These are phyloP conservation scores for Solanum arcanum DNA, from an alignment of 257 asterid genomes.

Conservation along the genomic window DNA sequence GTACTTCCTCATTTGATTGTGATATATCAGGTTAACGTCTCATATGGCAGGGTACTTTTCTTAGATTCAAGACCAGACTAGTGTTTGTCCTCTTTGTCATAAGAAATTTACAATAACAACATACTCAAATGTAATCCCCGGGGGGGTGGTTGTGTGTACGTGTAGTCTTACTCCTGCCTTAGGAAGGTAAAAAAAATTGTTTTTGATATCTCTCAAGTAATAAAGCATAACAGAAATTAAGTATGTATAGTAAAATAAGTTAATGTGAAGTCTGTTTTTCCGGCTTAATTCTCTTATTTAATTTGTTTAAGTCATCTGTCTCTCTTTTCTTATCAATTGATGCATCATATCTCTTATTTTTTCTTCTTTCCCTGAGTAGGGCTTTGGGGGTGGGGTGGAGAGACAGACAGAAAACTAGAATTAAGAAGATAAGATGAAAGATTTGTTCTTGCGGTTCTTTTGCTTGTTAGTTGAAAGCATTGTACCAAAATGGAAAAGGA, in stretches of 20 bases:
- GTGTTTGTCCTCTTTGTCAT: background rate
- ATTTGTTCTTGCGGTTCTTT: background rate
- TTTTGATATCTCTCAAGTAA: background rate
- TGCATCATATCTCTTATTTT: background rate
- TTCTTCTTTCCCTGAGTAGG: background rate
- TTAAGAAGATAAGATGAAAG: background rate
- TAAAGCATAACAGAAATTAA: background rate
- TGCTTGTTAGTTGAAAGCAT: background rate
- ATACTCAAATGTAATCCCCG: background rate
- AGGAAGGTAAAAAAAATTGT: no score
- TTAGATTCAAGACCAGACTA: background rate
- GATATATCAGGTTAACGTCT: background rate
- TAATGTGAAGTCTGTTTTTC: background rate
- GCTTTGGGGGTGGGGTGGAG: no score
- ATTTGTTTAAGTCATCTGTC: background rate
- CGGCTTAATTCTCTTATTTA: background rate
- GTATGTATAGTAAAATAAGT: background rate
- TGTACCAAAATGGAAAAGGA: background rate
- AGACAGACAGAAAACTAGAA: background rate
- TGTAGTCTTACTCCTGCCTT: background rate
- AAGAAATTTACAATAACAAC: background rate
- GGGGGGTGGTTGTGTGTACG: background rate
- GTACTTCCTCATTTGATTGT: background rate
- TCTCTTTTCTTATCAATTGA: background rate
- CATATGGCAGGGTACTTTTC: background rate